Evolutionary conservation across 352 stramenopile species (phyloP).

Genomic region (Phytophthora idaei): DNA sequence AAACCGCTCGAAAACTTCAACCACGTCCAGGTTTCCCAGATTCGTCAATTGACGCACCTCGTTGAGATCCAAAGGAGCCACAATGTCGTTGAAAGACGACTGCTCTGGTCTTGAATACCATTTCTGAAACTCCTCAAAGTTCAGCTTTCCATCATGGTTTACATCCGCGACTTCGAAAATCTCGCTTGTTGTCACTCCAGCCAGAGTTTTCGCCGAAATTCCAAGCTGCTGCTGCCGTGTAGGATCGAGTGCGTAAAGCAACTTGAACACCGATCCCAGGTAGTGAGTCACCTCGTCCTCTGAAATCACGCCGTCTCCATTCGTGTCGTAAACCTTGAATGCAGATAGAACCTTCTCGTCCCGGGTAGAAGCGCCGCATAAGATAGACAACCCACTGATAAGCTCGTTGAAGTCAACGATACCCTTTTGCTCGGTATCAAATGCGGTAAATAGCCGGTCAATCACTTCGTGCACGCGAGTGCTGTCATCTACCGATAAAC

Average conservation of each 20-base stretch:
- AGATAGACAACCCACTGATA: constrained; percentile 69
- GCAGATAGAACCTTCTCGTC: constrained; percentile 76
- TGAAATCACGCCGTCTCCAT: constrained; percentile 84
- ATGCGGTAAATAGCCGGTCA: constrained; percentile 74
- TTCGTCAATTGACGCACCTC: constrained; percentile 88
- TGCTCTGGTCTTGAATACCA: constrained; percentile 82
- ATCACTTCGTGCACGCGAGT: constrained; percentile 74
- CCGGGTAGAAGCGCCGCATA: constrained; percentile 58
- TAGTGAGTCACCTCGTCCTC: constrained; percentile 88
- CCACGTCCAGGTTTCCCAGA: constrained; percentile 80
- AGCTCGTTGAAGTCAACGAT: constrained; percentile 82
- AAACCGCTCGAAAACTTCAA: constrained; percentile 88
- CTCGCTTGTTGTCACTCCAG: constrained; percentile 64
- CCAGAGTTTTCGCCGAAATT: constrained; percentile 67
- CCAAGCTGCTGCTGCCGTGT: constrained; percentile 61
- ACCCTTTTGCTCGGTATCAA: constrained; percentile 77
- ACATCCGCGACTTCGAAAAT: constrained; percentile 90
- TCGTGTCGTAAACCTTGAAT: constrained; percentile 87
- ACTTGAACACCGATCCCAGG: constrained; percentile 82
- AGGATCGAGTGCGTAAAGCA: constrained; percentile 78
- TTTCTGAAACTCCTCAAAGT: constrained; percentile 83
- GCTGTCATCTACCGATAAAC: constrained; percentile 52
- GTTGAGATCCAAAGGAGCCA: constrained; percentile 74
- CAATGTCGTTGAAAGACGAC: constrained; percentile 71
- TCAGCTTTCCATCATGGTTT: constrained; percentile 86